These are phyloP conservation scores for Crithidia mellificae DNA, from an alignment of 208 protist species.

Conservation along the genomic window DNA sequence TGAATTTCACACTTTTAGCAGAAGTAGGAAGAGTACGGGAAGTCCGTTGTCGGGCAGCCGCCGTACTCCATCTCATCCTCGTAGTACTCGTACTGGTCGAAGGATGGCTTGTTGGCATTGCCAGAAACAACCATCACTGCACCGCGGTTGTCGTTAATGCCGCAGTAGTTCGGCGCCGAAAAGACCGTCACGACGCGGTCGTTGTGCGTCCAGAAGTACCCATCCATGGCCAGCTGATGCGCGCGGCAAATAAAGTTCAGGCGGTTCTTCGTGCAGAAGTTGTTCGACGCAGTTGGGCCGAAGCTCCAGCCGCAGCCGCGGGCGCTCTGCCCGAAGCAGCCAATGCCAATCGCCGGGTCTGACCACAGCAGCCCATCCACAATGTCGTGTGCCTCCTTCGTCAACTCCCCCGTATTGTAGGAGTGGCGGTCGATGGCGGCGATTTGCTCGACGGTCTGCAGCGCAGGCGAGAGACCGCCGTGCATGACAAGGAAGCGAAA, in stretches of 20 bases:
- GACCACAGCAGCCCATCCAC: constrained; percentile 99
- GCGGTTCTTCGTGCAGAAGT: constrained; percentile 96
- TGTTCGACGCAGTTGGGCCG: constrained; percentile 90
- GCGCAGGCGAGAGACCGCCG: constrained; percentile 94
- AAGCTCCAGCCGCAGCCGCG: constrained; percentile 98
- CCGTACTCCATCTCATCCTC: constrained; percentile 24
- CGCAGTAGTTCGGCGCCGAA: constrained; percentile 80
- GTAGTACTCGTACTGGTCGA: constrained; percentile 6
- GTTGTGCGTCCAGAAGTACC: constrained; percentile 67
- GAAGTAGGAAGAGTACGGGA: constrained; percentile 32
- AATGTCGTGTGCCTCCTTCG: constrained; percentile 94
- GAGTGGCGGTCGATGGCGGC: constrained; percentile 33
- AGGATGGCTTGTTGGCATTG: constrained; percentile 3
- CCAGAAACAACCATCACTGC: constrained; percentile 58
- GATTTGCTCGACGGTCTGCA: constrained; percentile 43
- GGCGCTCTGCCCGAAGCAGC: constrained; percentile 94
- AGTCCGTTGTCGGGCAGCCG: constrained; percentile 1
- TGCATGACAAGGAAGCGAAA: constrained; percentile 97
- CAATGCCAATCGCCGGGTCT: constrained; percentile 92
- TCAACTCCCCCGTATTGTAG: constrained; percentile 69
- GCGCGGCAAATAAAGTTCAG: constrained; percentile 95
- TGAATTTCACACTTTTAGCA: background rate
- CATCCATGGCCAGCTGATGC: constrained; percentile 93
- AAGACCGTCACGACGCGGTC: constrained; percentile 68
- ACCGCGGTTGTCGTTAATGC: constrained; percentile 67